Evolutionary conservation across 2,329 filamentous ascomycete genomes (phyloP).

Genomic region (Colletotrichum karsti): DNA sequence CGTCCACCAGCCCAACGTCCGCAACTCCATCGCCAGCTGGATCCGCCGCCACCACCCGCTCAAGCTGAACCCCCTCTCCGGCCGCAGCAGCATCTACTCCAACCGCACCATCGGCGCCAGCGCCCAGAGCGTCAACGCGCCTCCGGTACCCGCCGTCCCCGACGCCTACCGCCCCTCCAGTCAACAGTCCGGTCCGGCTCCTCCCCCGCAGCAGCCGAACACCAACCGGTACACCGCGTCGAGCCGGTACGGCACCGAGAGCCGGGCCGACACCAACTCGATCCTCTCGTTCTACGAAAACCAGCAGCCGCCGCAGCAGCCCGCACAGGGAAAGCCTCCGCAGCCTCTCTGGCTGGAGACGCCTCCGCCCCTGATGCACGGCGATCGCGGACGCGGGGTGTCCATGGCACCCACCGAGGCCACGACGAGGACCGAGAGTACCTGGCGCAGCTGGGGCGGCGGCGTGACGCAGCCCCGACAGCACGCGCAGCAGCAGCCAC

Average conservation of each 20-base stretch:
- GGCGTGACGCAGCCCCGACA: conserved; percentile 18
- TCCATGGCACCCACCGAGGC: conserved; percentile 27
- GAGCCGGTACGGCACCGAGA: conserved; percentile 8
- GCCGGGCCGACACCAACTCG: conserved; percentile 4
- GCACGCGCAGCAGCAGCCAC: background rate
- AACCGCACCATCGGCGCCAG: background rate
- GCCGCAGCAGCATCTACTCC: conserved; percentile 24
- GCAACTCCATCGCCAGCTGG: conserved; percentile 35
- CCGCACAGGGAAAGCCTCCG: background rate
- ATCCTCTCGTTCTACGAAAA: conserved; percentile 19
- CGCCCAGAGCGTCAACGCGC: background rate
- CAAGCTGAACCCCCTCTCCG: conserved; percentile 31
- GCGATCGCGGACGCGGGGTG: conserved; percentile 24
- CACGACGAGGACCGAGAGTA: conserved; percentile 21
- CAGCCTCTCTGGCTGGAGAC: background rate
- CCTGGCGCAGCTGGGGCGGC: conserved; percentile 29
- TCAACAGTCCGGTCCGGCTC: background rate
- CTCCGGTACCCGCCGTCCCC: conserved; percentile 16
- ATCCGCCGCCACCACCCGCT: conserved; percentile 35
- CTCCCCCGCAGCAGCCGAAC: background rate
- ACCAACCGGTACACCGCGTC: background rate
- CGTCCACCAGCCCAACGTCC: conserved; percentile 29
- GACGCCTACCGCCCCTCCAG: conserved; percentile 10
- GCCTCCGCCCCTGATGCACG: background rate
- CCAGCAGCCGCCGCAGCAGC: background rate